Percentiles rank a stretch among this genome's conserved stretches.
phyloP scores from a whole-genome alignment of 495 filamentous ascomycete species.

The Cercophora scortea region DNA sequence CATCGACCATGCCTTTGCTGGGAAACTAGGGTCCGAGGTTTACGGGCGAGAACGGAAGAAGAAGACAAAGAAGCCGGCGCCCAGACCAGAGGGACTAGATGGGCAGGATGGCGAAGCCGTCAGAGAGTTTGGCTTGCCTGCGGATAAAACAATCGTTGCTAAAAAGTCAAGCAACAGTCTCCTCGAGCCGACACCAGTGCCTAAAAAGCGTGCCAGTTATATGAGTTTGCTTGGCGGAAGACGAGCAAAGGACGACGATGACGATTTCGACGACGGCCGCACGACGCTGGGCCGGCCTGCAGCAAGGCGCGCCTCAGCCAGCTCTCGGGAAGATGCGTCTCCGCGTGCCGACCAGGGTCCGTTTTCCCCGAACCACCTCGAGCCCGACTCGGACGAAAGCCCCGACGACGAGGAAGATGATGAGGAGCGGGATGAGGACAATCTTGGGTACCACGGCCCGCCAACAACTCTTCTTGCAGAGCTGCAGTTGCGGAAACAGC shows the following conservation, averaged over 20 bases:
- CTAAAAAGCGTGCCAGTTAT: slow-evolving; percentile 30
- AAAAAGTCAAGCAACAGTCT: slow-evolving; percentile 7
- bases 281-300: slow-evolving; percentile 5
- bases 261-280: slow-evolving; percentile 11
- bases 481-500: slow-evolving; percentile 78
- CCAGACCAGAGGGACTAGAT: neutral
- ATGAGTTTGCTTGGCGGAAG: slow-evolving; percentile 22
- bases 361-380: slow-evolving; percentile 15
- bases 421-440: slow-evolving; percentile 30
- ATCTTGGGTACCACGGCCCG: slow-evolving; percentile 49
- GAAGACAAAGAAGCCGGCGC: slow-evolving; percentile 8
- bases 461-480: slow-evolving; percentile 92
- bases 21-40: slow-evolving; percentile 58
- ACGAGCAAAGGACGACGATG: slow-evolving; percentile 3
- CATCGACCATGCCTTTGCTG: slow-evolving; percentile 84
- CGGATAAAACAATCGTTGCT: slow-evolving; percentile 7
- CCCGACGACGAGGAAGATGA: slow-evolving; percentile 22
- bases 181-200: slow-evolving; percentile 8
- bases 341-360: slow-evolving; percentile 1
- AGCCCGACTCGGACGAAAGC: slow-evolving; percentile 14
- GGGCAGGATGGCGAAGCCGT: neutral
- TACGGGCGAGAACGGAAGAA: slow-evolving; percentile 47
- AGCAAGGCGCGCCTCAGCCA: neutral
- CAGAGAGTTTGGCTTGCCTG: neutral
- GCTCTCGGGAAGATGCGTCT: neutral